Percentiles rank a stretch among this genome's conserved stretches.
Evolutionary conservation across 1,284 basidiomycete species (phyloP).

Genomic region (Volvariella surrecta): DNA sequence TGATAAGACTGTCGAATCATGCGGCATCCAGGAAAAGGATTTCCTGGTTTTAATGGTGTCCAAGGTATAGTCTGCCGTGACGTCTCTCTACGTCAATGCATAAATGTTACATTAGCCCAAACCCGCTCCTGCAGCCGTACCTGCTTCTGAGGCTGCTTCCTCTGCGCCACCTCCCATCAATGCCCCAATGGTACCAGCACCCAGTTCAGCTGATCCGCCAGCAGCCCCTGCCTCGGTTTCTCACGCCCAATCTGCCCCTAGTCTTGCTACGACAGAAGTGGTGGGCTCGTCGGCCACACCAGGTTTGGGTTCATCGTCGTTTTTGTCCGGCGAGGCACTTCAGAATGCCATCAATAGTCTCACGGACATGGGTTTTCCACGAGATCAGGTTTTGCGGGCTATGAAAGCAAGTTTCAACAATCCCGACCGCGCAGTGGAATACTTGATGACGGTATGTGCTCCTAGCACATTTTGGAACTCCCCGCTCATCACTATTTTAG

Average conservation of each 20-base stretch:
- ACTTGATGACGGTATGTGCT: slow-evolving; percentile 82
- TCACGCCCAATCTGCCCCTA: too few relatives aligned
- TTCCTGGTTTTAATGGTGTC: slow-evolving; percentile 98
- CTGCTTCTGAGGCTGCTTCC: too few relatives aligned
- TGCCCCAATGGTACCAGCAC: too few relatives aligned
- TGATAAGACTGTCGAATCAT: slow-evolving; percentile 81
- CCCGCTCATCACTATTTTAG: slow-evolving; percentile 26
- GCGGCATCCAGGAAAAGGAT: slow-evolving; percentile 97
- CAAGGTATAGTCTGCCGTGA: slow-evolving; percentile 52
- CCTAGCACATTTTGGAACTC: slow-evolving; percentile 3
- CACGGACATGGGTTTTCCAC: slow-evolving; percentile 92
- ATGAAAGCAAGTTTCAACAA: slow-evolving; percentile 96
- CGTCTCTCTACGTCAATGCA: slow-evolving; percentile 45
- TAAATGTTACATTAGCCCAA: slow-evolving; percentile 23
- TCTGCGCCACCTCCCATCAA: too few relatives aligned
- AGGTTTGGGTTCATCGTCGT: slow-evolving; percentile 43
- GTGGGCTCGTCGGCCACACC: too few relatives aligned
- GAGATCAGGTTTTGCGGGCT: slow-evolving; percentile 81
- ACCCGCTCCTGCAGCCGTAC: slow-evolving; percentile 20
- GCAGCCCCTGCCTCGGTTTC: slow-evolving; percentile 16
- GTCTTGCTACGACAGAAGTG: too few relatives aligned
- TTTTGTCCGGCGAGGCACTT: slow-evolving; percentile 70
- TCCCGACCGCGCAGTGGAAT: slow-evolving; percentile 96
- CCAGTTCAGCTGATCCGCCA: slow-evolving; percentile 9
- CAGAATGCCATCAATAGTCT: slow-evolving; percentile 76